phyloP scores from a whole-genome alignment of 192 early-diverging fungal species.

The Coemansia sp. region DNA sequence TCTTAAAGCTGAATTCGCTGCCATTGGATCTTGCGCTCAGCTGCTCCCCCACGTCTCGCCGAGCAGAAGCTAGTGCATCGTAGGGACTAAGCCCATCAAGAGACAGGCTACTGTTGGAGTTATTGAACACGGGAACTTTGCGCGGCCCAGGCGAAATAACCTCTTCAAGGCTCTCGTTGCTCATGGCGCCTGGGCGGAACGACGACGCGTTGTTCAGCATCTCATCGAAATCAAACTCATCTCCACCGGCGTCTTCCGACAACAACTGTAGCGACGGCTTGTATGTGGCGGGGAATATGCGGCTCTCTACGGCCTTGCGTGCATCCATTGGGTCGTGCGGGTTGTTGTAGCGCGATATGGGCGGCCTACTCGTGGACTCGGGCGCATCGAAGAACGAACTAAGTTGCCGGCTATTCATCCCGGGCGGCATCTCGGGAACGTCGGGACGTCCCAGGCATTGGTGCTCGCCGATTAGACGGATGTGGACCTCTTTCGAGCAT shows the following conservation, averaged over 20 bases:
- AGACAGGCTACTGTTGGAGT: conserved; percentile 28
- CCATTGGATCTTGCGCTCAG: conserved; percentile 14
- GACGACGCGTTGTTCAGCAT: conserved; percentile 42
- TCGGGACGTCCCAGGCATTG: conserved; percentile 37
- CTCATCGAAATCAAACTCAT: conserved; percentile 53
- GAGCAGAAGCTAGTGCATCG: conserved; percentile 1
- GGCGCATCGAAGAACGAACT: conserved; percentile 45
- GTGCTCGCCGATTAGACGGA: conserved; percentile 51
- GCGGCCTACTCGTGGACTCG: conserved; percentile 3
- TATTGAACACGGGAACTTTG: conserved; percentile 15
- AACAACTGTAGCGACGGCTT: conserved; percentile 43
- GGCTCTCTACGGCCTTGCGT: conserved; percentile 27
- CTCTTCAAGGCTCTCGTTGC: conserved; percentile 15
- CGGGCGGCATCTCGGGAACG: conserved; percentile 26
- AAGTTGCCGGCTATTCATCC: conserved; percentile 21
- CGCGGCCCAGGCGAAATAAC: conserved; percentile 13
- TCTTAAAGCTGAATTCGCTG: conserved; percentile 9
- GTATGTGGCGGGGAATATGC: conserved; percentile 34
- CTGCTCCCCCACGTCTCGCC: conserved; percentile 30
- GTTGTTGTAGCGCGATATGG: conserved; percentile 9
- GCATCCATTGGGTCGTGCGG: conserved; percentile 3
- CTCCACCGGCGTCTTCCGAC: conserved; percentile 23
- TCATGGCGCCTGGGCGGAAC: conserved; percentile 3
- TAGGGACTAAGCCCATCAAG: conserved; percentile 38
- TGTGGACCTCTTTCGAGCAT: conserved; percentile 55